Base-by-base conservation (phyloP, 805 yeast species). In the Cyberlindnera mississippiensis region DNA sequence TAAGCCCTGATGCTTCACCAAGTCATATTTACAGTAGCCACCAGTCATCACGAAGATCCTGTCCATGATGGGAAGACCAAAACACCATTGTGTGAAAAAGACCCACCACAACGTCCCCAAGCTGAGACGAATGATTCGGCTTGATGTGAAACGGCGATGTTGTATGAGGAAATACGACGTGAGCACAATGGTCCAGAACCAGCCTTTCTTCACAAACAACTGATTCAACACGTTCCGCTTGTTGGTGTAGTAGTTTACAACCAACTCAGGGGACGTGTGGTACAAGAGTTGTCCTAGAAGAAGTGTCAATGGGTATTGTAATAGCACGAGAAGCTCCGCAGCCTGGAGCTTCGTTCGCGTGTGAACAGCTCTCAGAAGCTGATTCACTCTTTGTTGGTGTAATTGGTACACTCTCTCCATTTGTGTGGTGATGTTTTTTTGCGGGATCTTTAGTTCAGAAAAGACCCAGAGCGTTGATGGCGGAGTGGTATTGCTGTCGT, bases 31-130 rank as follows among this genome's bases (percentile, higher is more conserved):
- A 56, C 99, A 91, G 37, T 65, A 62, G 0, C 99, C 99, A 2
- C 99, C 99, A 0, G 96, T 87, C 41, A 64, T 62, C 1, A 82
- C 48, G 54, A 91, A 91, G 1, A 91, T 69, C 32, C 81, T 66
- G 63, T 91, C 99, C 96, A 93, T 91, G 2, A 91, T 59, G 0
- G 98, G 96, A 45, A 75, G 64, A 1, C 93, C 95, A 59, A 81
- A 78, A 57, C 75, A 78, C 93, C 89, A 87, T 61, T 89, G 98
- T 4, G 96, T 82, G 61, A 85, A 90, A 13, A 85, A 52, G 17
- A 74, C 56, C 98, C 98, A 93, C 86, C 95, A 85, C 0, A 67
- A 14, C 0, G 96, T 85, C 15, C 50, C 50, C 7, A 50, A 6
- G 3, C 24, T 9, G 1, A 56, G 27, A 27, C 59, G 47, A 13